phyloP scores from a whole-genome alignment of 495 filamentous ascomycete genomes.

The Daldinia concentrica region DNA sequence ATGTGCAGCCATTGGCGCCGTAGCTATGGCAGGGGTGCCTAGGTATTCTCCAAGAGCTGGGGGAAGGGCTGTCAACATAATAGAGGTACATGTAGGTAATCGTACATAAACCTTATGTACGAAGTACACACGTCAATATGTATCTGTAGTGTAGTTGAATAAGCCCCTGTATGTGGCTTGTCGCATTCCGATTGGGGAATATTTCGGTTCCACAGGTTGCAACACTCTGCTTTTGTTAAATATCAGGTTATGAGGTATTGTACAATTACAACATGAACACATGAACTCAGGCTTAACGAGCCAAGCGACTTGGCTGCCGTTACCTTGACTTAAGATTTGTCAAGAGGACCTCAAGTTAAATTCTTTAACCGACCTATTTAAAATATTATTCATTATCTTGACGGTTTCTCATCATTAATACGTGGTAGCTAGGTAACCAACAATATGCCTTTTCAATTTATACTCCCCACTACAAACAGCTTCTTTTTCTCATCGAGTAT shows the following conservation, averaged over 20 bases:
- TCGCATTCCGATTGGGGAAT: not conserved
- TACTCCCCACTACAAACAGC: slow-evolving; percentile 83
- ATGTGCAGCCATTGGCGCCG: no score
- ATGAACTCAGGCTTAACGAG: slow-evolving; percentile 3
- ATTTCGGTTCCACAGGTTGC: not conserved
- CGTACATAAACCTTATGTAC: no score
- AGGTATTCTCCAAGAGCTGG: no score
- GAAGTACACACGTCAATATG: no score
- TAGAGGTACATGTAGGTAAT: no score
- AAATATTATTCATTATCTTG: not conserved
- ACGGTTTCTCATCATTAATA: not conserved
- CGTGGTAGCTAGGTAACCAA: slow-evolving; percentile 30
- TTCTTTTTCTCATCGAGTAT: slow-evolving; percentile 80
- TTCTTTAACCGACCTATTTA: not conserved
- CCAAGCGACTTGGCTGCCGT: slow-evolving; percentile 26
- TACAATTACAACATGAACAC: slow-evolving; percentile 2
- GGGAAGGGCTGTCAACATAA: no score
- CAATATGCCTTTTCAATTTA: slow-evolving; percentile 84
- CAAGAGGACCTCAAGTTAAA: not conserved
- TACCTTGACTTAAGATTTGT: not conserved
- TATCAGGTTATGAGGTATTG: not conserved
- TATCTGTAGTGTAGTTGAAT: no score
- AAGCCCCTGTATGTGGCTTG: not conserved
- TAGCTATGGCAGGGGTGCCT: not conserved
- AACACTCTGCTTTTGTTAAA: not conserved